A percentile compares a stretch with the other conserved stretches of the same genome.
phyloP scores from a whole-genome alignment of 306 rosid species.

The Dryas octopetala region DNA sequence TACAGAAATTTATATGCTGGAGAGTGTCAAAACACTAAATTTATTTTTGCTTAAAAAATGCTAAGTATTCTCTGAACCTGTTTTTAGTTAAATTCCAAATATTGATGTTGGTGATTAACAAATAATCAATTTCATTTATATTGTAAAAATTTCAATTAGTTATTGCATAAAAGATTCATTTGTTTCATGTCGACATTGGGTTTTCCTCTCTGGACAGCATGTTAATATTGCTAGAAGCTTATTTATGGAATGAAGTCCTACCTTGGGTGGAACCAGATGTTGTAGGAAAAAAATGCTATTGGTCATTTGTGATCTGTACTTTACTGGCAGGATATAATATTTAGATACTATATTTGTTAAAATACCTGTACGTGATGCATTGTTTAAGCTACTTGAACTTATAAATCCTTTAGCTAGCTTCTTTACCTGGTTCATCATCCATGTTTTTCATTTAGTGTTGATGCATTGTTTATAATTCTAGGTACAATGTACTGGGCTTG shows the following conservation, averaged over 20 bases:
- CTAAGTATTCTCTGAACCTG: too few species aligned
- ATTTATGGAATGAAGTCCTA: not conserved
- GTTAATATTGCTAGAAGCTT: not conserved
- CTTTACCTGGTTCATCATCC: conserved; percentile 6
- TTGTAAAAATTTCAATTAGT: too few species aligned
- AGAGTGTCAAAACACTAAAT: too few species aligned
- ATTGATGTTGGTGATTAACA: too few species aligned
- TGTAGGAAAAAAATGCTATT: not conserved
- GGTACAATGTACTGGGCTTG: conserved; percentile 90
- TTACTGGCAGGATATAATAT: not conserved
- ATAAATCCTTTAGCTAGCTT: conserved; percentile 12
- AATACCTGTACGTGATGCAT: too few species aligned
- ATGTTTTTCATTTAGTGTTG: conserved; percentile 16
- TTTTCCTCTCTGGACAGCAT: not conserved
- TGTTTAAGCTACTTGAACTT: not conserved
- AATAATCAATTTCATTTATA: too few species aligned
- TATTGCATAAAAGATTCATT: too few species aligned
- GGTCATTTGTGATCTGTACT: not conserved
- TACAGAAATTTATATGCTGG: too few species aligned
- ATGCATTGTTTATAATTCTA: conserved; percentile 33
- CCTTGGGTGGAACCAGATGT: not conserved
- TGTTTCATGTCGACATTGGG: too few species aligned
- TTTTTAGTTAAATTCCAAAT: too few species aligned
- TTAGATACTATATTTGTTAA: not conserved
- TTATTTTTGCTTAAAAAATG: too few species aligned